Evolutionary conservation across 176 grass and related monocot species (phyloP).

Genomic region (Pharus latifolius): DNA sequence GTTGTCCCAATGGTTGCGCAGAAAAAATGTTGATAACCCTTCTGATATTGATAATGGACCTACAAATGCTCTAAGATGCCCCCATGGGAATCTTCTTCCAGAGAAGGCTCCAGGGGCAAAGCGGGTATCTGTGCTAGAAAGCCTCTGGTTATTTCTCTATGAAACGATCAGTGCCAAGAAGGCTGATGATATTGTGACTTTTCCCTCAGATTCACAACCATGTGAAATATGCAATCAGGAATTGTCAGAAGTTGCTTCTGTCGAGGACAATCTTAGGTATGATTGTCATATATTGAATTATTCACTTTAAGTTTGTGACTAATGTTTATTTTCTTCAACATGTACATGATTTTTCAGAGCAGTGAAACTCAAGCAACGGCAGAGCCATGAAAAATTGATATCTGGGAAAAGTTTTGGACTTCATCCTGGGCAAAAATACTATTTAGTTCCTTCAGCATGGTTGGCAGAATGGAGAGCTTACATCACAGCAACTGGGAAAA

Average conservation of each 20-base stretch:
- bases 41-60: constrained; percentile 73
- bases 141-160: constrained; percentile 81
- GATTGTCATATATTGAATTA: constrained; percentile 8
- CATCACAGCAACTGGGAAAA: constrained; percentile 84
- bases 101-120: constrained; percentile 82
- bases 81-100: constrained; percentile 77
- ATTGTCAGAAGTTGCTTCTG: constrained; percentile 76
- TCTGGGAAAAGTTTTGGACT: constrained; percentile 65
- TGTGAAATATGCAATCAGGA: constrained; percentile 64
- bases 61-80: constrained; percentile 64
- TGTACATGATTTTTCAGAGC: constrained; percentile 44
- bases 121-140: constrained; percentile 66
- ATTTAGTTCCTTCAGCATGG: constrained; percentile 79
- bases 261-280: constrained; percentile 84
- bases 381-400: constrained; percentile 80
- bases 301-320: constrained; percentile 7
- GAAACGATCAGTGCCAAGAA: constrained; percentile 29
- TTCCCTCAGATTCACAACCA: constrained; percentile 60
- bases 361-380: constrained; percentile 68
- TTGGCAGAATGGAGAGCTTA: constrained; percentile 85
- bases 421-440: constrained; percentile 64
- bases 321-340: constrained; percentile 14
- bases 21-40: constrained; percentile 64
- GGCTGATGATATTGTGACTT: constrained; percentile 43
- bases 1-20: constrained; percentile 84